A percentile compares a stretch with the other conserved stretches of the same genome.
Evolutionary conservation across 192 early-diverging fungal genomes (phyloP).

Genomic region (Backusella australiensis): DNA sequence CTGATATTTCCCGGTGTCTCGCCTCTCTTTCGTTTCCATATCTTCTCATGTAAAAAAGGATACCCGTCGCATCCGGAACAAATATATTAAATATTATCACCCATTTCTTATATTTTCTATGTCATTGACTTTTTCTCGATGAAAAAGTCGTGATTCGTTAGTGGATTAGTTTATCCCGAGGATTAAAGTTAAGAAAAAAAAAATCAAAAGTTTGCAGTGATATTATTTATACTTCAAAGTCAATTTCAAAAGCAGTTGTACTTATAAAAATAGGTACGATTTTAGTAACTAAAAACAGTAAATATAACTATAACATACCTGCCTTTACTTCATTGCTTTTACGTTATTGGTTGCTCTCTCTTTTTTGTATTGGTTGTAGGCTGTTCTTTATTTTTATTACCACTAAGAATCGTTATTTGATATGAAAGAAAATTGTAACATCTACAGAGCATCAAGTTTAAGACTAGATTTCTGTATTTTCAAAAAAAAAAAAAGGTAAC

Average conservation of each 20-base stretch:
- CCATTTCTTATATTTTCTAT: no score
- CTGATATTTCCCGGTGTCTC: neutral
- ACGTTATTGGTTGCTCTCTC: neutral
- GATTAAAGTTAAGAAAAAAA: neutral
- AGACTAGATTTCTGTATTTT: neutral
- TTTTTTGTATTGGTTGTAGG: no score
- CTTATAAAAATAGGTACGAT: neutral
- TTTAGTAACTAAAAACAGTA: neutral
- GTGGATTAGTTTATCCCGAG: no score
- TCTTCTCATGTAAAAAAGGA: no score
- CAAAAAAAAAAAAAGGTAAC: neutral
- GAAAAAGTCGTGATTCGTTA: no score
- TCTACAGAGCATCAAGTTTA: neutral
- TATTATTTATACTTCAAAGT: no score
- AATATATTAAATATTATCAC: no score
- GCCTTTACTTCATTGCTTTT: neutral
- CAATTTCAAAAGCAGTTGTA: no score
- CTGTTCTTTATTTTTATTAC: neutral
- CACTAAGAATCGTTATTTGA: neutral
- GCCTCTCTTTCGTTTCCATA: no score
- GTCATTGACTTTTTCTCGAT: no score
- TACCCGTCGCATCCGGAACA: no score
- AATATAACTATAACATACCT: neutral
- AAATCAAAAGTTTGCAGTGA: neutral
- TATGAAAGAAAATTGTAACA: neutral